Evolutionary conservation across 2,329 filamentous ascomycete genomes (phyloP), one percentile per base, ranked within the genome.

Genomic region (Helminthosporium solani): DNA sequence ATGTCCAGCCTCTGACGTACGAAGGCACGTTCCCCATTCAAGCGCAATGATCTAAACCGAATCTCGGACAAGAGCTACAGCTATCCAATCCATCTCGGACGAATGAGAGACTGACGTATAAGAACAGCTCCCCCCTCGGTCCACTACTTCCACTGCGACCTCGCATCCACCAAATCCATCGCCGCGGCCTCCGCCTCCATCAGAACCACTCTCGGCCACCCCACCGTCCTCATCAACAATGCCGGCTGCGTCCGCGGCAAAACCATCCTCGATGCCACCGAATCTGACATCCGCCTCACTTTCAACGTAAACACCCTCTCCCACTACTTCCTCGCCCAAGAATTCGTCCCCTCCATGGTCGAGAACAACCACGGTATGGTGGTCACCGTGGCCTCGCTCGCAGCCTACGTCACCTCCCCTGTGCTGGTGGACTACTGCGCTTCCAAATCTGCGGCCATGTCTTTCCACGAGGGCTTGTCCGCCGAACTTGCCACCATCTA

Each of bases 161-260:
- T 90, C 54, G 82, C 83, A 39, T 83, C 78, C 0, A 72, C 79
- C 3, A 61, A 74, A 12, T 75, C 74, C 28, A 77, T 88, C 54
- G 63, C 75, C 6, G 64, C 70, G 2, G 76, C 77, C 5, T 83
- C 82, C 1, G 59, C 73, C 11, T 60, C 71, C 3, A 77, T 89
- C 59, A 77, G 80, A 42, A 64, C 68, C 23, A 65, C 77, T 11
- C 72, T 87, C 45, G 86, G 85, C 46, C 61, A 80, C 39, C 86
- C 86, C 0, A 88, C 85, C 0, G 73, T 90, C 50, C 73, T 90
- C 3, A 84, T 88, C 71, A 87, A 87, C 73, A 88, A 88, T 60
- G 85, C 86, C 7, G 85, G 85, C 49, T 77, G 86, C 21, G 79
- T 75, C 14, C 77, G 77, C 46, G 83, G 83, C 49, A 81, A 81